Evolutionary conservation across 495 filamentous ascomycete species (phyloP), one percentile per base, ranked within the genome.

Genomic region (Penicillium cataractarum): DNA sequence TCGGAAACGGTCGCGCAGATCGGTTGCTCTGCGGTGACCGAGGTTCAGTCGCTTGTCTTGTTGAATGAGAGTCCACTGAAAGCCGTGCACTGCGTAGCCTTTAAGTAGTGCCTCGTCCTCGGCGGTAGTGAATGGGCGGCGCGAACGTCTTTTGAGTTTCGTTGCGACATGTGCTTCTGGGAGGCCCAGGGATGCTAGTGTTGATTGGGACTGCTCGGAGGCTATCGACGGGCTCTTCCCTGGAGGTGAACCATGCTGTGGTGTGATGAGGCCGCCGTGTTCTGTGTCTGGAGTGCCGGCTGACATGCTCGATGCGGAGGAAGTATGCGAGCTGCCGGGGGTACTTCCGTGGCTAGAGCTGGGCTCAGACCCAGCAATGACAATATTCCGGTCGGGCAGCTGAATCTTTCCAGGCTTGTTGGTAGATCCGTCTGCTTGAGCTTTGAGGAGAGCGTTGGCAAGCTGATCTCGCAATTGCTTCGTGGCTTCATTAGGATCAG

Each of bases 1-100:
- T 21, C 93, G 83, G 56, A 96, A 89, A 7, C 92, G 83, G 73
- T 97, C 93, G 52, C 93, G 81, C 13, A 97, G 77, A 68, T 97
- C 92, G 6, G 90, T 92, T 3, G 91, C 86, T 39, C 86, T 84
- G 58, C 92, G 84, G 66, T 80, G 85, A 9, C 80, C 74, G 12
- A 97, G 78, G 21, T 87, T 82, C 52, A 93, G 83, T 17, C 81
- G 79, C 12, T 83, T 76, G 66, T 96, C 92, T 52, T 88, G 82
- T 64, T 89, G 87, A 27, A 97, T 96, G 33, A 84, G 81, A 21
- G 89, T 90, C 93, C 93, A 97, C 22, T 87, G 81, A 46, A 90
- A 87, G 1, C 92, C 92, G 63, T 96, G 87, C 24, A 84, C 76
- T 22, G 88, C 79, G 58, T 91, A 92, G 9, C 93, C 93, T 66